Evolutionary conservation across 1,284 basidiomycete species (phyloP).

Genomic region (Irpex rosettiformis): DNA sequence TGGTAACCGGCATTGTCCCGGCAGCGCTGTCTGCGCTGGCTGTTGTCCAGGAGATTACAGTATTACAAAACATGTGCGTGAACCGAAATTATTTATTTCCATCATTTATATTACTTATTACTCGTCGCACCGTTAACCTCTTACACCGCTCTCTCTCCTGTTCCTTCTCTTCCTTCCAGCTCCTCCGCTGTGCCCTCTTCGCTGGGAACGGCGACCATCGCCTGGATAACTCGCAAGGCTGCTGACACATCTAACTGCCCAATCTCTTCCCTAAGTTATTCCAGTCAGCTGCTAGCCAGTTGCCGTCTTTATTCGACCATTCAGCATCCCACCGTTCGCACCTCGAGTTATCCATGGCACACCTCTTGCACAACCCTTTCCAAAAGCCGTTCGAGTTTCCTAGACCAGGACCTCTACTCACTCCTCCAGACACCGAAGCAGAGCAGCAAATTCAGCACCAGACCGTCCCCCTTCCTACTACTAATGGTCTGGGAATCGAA

Average conservation of each 20-base stretch:
- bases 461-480: slow-evolving; percentile 8
- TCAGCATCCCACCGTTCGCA: slow-evolving; percentile 13
- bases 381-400: slow-evolving; percentile 50
- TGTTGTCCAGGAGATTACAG: slow-evolving; percentile 33
- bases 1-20: slow-evolving; percentile 9
- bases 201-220: slow-evolving; percentile 6
- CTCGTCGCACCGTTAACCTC: background rate
- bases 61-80: slow-evolving; percentile 21
- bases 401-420: slow-evolving; percentile 39
- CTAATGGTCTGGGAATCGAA: slow-evolving; percentile 18
- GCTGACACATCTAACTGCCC: background rate
- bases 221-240: slow-evolving; percentile 13
- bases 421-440: slow-evolving; percentile 52
- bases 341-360: slow-evolving; percentile 39
- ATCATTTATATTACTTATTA: background rate
- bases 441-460: slow-evolving; percentile 26
- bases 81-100: slow-evolving; percentile 9
- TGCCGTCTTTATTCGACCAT: slow-evolving; percentile 14
- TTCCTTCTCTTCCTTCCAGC: background rate
- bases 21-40: background rate
- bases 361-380: slow-evolving; percentile 42
- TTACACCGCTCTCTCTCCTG: background rate
- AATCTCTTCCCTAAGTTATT: slow-evolving; percentile 10
- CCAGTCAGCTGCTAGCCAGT: slow-evolving; percentile 24
- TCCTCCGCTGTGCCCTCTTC: background rate